Percentiles rank a stretch among this genome's conserved stretches.
phyloP scores from a whole-genome alignment of 345 rosid species.

The Bruguiera gymnorhiza region DNA sequence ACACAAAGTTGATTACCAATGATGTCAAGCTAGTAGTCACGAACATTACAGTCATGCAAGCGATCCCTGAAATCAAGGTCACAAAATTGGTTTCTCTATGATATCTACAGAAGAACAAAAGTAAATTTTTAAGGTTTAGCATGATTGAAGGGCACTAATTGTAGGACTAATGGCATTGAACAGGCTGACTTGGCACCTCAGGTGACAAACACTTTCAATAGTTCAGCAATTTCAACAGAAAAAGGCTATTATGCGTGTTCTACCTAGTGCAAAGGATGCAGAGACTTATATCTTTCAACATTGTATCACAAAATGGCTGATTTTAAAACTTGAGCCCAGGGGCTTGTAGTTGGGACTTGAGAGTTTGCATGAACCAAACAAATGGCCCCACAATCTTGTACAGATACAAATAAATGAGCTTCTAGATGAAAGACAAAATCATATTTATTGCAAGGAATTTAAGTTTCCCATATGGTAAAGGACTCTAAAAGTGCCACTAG shows the following conservation, averaged over 20 bases:
- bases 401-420: neutral
- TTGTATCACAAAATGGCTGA: no score
- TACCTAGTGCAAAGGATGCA: no score
- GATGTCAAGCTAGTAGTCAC: slow-evolving; percentile 72
- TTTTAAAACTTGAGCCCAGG: no score
- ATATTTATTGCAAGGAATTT: neutral
- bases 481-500: neutral
- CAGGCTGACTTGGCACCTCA: no score
- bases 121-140: neutral
- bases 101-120: neutral
- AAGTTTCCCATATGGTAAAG: neutral
- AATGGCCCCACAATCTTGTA: neutral
- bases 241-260: no score
- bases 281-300: no score
- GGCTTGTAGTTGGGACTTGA: no score
- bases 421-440: neutral
- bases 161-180: no score
- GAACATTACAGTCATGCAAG: slow-evolving; percentile 58
- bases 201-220: no score
- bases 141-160: no score
- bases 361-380: no score
- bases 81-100: neutral
- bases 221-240: no score
- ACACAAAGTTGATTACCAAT: slow-evolving; percentile 68
- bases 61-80: slow-evolving; percentile 56